Conservation (phyloP, 139 green algal species). For the Chlorella sp. region DNA sequence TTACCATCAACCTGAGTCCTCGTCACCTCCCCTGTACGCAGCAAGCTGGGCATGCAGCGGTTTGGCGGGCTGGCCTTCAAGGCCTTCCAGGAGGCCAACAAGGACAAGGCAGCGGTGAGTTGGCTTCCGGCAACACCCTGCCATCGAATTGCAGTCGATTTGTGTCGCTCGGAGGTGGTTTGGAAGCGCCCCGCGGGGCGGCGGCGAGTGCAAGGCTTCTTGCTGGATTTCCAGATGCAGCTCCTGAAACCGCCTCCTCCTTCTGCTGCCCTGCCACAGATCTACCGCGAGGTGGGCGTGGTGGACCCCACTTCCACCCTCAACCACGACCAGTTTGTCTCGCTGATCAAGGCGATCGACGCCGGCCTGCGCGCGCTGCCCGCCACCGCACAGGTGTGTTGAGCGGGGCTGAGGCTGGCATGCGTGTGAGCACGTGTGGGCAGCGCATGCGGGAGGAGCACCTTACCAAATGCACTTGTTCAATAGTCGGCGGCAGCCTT, state of each 20-base stretch:
- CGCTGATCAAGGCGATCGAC: constrained; percentile 80
- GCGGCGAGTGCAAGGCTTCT: no score
- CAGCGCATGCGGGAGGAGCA: no score
- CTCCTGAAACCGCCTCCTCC: no score
- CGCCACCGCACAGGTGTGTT: constrained; percentile 79
- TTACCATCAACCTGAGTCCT: no score
- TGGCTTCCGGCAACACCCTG: no score
- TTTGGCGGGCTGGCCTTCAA: constrained; percentile 55
- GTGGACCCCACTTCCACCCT: constrained; percentile 50
- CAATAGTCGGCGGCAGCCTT: no score
- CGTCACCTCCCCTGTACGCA: neutral
- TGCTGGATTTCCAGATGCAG: no score
- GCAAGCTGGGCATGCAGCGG: constrained; percentile 34
- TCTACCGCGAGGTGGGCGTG: constrained; percentile 40
- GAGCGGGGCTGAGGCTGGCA: neutral
- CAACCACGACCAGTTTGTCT: constrained; percentile 76
- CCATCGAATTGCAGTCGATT: no score
- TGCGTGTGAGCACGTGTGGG: no score
- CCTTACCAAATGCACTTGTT: no score
- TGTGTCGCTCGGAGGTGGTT: no score
- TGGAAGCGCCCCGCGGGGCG: no score
- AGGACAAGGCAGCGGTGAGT: constrained; percentile 7
- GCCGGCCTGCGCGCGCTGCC: constrained; percentile 77
- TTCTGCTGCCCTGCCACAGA: neutral
- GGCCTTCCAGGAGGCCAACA: constrained; percentile 27